Base-by-base conservation (phyloP, 441 rosid genomes). In the Cnidoscolus chayamansa region DNA sequence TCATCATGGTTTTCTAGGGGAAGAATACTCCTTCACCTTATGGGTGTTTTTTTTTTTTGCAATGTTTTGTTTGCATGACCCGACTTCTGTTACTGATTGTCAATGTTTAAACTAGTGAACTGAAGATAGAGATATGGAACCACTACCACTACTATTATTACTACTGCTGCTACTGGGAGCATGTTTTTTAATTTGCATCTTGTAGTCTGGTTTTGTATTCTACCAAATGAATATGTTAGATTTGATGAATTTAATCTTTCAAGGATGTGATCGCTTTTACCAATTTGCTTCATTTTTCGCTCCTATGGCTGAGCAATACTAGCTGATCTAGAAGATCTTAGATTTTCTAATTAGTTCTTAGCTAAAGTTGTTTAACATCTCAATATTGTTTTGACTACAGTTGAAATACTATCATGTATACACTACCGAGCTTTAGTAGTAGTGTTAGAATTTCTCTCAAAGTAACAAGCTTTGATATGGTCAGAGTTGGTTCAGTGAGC, bases 1-100 rank as follows among this genome's bases (percentile, higher is more conserved):
- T 12, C 67, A 60, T 65, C 20, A 37, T 75, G 68, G 35, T 67
- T 56, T 62, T 63, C 37, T 20, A 57, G 75, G 32, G 71, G 80
- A 65, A 78, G 65, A 71, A 55, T 70, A 54, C 43, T 19, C 49
- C 70, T 76, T 76, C 67, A 60, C 65, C 58, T 70, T 66, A 68
- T 71, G 74, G 81, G 69, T 65, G 68, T 40, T 40, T 40, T 40
- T 40, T 49, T 13, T 81, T 35, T 56, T 80, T 72, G 78, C 62
- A 25, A 13, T 77, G 82, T 78, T 80, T 81, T 74, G 76, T 72
- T 70, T 58, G 72, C 81, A 65, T 65, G 53, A 77, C 78, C 84
- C 78, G 68, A 73, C 43, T 80, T 73, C 64, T 65, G 59, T 63
- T 53, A 55, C 75, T 78, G 68, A 59, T 78, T 72, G 37, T 65